phyloP scores from a whole-genome alignment of 2,329 filamentous ascomycete species.

The Scytalidium lignicola region DNA sequence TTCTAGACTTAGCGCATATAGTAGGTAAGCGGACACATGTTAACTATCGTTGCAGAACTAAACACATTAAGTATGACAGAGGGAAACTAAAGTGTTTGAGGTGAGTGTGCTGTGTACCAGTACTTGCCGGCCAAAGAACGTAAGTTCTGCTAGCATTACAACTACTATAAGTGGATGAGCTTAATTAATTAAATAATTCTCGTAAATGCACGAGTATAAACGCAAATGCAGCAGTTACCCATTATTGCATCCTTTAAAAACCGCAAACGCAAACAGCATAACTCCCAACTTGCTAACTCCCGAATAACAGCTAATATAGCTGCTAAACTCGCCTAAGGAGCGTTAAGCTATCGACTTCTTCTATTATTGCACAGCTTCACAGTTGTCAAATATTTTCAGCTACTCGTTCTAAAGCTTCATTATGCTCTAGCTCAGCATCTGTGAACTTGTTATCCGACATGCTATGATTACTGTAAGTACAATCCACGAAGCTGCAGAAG shows the following conservation, averaged over 20 bases:
- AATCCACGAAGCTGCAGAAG: slow-evolving; percentile 33
- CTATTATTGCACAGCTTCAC: slow-evolving; percentile 32
- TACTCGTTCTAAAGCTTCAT: slow-evolving; percentile 39
- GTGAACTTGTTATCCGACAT: slow-evolving; percentile 42
- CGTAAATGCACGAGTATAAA: no score
- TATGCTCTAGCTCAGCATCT: slow-evolving; percentile 39
- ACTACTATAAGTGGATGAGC: no score
- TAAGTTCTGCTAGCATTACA: slow-evolving; percentile 10
- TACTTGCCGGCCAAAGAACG: no score
- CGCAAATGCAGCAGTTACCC: no score
- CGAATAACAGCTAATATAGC: slow-evolving; percentile 20
- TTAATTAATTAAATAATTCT: no score
- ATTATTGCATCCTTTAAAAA: no score
- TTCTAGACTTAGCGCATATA: no score
- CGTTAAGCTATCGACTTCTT: slow-evolving; percentile 29
- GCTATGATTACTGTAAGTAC: slow-evolving; percentile 45
- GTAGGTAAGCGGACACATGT: not conserved
- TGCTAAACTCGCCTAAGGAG: slow-evolving; percentile 19
- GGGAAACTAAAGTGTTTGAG: slow-evolving; percentile 47
- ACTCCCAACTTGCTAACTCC: no score
- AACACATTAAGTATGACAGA: slow-evolving; percentile 55
- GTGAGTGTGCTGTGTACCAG: slow-evolving; percentile 43
- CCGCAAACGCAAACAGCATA: no score
- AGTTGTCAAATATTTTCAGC: slow-evolving; percentile 39
- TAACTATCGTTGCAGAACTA: slow-evolving; percentile 33